Base-by-base conservation (phyloP, 768 basidiomycete genomes). In the Tremella fuciformis region DNA sequence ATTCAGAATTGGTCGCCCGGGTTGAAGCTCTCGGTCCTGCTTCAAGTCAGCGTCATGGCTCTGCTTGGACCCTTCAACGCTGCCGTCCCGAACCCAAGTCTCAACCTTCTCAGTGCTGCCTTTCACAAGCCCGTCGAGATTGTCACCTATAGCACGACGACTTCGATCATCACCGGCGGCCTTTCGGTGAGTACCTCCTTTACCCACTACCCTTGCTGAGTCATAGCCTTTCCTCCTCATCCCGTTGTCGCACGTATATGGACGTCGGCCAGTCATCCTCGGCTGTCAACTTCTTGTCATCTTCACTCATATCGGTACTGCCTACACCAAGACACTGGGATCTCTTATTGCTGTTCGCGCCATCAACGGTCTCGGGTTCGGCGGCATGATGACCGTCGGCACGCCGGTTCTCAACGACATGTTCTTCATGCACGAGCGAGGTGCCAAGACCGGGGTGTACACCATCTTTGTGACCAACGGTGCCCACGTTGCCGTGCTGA, bases 371-470 rank as follows among this genome's bases (percentile, higher is more conserved):
- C 44, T 46, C 44, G 44, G 44, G 9, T 46, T 46, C 44, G 44
- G 44, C 18, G 44, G 44, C 44, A 46, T 46, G 44, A 46, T 46
- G 44, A 24, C 44, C 9, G 44, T 46, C 11, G 44, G 44, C 18
- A 46, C 44, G 29, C 29, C 29, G 4, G 29, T 34, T 4, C 29
- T 46, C 42, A 22, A n/a, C 16, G 42, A 46, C 22, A 46, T 46
- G 22, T 46, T 46, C 42, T 46, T 46, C 42, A 46, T 46, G n/a
- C 42, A 46, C 42, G 42, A 46, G 42, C 42, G 42, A 6, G 42
- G 42, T 8, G 22, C n/a, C n/a, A 18, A 22, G 42, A 46, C 42
- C 42, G 42, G 42, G 3, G 22, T 46, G 6, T 46, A 46, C 11
- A 34, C 29, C 29, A 34, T 34, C 29, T 46, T 46, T n/a, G 44